Conservation (phyloP, 2,329 filamentous ascomycete species). For the Microdochium bolleyi region DNA sequence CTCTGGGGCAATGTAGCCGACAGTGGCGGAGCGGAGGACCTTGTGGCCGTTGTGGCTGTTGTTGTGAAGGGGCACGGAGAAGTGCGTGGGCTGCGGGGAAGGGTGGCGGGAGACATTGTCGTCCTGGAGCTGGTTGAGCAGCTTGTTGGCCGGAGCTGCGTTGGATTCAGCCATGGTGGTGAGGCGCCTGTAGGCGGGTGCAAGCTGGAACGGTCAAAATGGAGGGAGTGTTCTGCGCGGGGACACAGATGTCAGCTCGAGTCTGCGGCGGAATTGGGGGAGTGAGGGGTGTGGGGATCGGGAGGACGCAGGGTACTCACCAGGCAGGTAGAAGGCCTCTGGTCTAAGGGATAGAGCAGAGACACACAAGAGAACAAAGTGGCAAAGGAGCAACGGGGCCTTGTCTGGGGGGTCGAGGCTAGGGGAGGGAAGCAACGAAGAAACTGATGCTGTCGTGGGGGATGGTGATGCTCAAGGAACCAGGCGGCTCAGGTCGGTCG, state of each 20-base stretch:
- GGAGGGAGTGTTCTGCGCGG: background rate
- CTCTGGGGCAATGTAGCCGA: conserved; percentile 89
- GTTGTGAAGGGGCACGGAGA: conserved; percentile 57
- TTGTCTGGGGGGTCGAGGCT: background rate
- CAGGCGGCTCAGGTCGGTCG: background rate
- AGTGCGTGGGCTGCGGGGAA: conserved; percentile 81
- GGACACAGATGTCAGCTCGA: background rate
- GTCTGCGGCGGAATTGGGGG: background rate
- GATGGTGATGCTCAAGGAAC: background rate
- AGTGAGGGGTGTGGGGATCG: too few species aligned
- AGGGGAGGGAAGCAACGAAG: background rate
- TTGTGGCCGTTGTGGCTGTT: conserved; percentile 55
- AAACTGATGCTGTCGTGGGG: background rate
- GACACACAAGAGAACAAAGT: background rate
- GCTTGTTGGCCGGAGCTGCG: conserved; percentile 28
- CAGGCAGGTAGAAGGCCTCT: background rate
- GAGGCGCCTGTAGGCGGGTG: conserved; percentile 1
- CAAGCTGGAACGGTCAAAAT: background rate
- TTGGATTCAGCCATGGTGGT: conserved; percentile 21
- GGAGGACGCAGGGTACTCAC: too few species aligned
- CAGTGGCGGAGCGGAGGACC: conserved; percentile 77
- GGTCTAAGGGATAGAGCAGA: background rate
- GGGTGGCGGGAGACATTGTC: conserved; percentile 54
- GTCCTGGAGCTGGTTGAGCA: conserved; percentile 31
- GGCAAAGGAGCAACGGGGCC: background rate